phyloP scores from a whole-genome alignment of 495 filamentous ascomycete species.

The Xylaria scruposa region DNA sequence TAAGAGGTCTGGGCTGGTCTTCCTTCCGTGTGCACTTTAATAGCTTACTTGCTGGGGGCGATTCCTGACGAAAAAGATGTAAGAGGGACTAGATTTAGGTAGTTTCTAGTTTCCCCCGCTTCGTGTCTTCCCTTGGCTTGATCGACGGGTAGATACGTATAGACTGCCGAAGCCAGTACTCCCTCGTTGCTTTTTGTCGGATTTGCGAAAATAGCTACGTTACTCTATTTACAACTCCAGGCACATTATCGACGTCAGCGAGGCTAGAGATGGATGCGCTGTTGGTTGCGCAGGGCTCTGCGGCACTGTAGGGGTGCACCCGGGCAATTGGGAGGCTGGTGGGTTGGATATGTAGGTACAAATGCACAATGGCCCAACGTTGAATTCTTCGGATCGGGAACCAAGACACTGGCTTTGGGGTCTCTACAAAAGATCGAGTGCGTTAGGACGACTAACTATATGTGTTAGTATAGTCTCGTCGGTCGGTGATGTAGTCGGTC shows the following conservation, averaged over 20 bases:
- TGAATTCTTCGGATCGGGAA: not conserved
- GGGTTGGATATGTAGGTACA: constrained; percentile 24
- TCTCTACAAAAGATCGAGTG: not conserved
- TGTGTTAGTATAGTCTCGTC: not conserved
- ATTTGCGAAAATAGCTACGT: constrained; percentile 11
- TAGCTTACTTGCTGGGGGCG: constrained; percentile 16
- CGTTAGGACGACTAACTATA: too few relatives aligned
- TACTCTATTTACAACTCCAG: not conserved
- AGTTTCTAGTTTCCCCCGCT: constrained; percentile 19
- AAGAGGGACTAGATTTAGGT: not conserved
- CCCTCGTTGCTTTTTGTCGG: not conserved
- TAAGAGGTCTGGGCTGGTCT: not conserved
- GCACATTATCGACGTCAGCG: constrained; percentile 16
- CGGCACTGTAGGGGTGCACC: constrained; percentile 14
- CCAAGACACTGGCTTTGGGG: not conserved
- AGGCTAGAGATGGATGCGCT: not conserved
- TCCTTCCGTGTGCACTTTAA: not conserved
- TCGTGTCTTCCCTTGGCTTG: constrained; percentile 14
- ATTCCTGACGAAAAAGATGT: not conserved
- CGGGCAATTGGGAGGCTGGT: constrained; percentile 18
- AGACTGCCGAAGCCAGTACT: not conserved
- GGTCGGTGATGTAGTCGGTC: constrained; percentile 28
- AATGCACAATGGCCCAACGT: constrained; percentile 19
- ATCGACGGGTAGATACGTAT: constrained; percentile 6
- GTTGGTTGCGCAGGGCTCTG: constrained; percentile 12